Evolutionary conservation across 345 rosid genomes (phyloP), one percentile per base, ranked within the genome.

Genomic region (Salix brachista): DNA sequence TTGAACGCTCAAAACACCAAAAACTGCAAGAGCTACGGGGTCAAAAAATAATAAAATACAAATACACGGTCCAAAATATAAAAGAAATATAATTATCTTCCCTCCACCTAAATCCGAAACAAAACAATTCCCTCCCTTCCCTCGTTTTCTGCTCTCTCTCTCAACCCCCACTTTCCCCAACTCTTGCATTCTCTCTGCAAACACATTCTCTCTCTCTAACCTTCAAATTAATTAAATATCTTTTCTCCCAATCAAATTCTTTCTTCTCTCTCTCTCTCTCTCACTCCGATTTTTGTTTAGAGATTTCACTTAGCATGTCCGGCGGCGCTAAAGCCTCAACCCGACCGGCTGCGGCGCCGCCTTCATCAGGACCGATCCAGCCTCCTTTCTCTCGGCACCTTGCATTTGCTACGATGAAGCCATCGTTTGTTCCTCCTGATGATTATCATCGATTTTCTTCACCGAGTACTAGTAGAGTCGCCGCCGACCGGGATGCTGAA

Each of bases 301-400:
- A 41, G n/a, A 7, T 18, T 11, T 62, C 23, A n/a, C 16, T 34
- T 28, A 56, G 32, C 68, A 89, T 92, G 93, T 82, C 96, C 54
- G 87, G 88, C 70, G 80, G 83, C 66, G 82, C 90, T 70, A 81
- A 89, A 74, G 87, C 91, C 52, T 79, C 92, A 39, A 69, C 75
- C 41, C 80, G 75, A n/a, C 76, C 84, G 32, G 75, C 83, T 9
- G 52, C 89, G 60, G 62, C 79, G 2, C 65, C 75, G 30, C 69
- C 75, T 26, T 39, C 81, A 5, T 26, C 75, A 0, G 76, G 80
- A 0, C 87, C 93, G 85, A 84, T 91, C 60, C 83, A 91, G n/a
- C 97, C 90, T 41, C 96, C 94, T 11, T 81, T 86, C 25, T 81
- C 88, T 46, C 90, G 98, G 19, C 96, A 93, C 84, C 84, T 90